Conservation (phyloP, 1,284 basidiomycete genomes). For the Naganishia liquefaciens region DNA sequence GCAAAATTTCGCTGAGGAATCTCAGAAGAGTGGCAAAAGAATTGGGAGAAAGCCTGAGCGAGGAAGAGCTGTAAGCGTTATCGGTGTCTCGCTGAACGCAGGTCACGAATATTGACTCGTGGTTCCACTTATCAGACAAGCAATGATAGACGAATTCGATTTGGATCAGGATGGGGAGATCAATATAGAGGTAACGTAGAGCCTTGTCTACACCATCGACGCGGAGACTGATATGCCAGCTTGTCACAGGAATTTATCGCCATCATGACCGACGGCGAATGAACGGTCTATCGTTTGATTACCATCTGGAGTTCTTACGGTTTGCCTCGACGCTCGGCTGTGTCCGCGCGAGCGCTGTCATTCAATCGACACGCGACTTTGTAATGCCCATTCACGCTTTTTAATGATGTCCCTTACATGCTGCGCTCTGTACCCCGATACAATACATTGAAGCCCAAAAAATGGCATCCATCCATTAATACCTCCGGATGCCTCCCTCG, state of each 20-base stretch:
- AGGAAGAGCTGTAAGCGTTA: constrained; percentile 84
- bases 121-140: constrained; percentile 69
- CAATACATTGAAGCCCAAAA: not conserved
- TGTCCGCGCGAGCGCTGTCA: not conserved
- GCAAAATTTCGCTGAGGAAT: constrained; percentile 89
- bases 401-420: constrained; percentile 12
- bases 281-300: not conserved
- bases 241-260: constrained; percentile 58
- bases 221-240: constrained; percentile 60
- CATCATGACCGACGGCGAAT: constrained; percentile 94
- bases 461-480: constrained; percentile 2
- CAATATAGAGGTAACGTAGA: constrained; percentile 47
- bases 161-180: constrained; percentile 98
- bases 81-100: not conserved
- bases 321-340: not conserved
- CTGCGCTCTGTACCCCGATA: constrained; percentile 4
- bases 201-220: too few relatives aligned
- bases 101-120: not conserved
- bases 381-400: constrained; percentile 6
- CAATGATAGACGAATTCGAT: constrained; percentile 99
- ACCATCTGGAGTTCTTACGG: not conserved
- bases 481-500: constrained; percentile 32
- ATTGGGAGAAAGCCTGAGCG: constrained; percentile 91
- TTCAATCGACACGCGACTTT: not conserved
- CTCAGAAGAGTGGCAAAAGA: constrained; percentile 93